Evolutionary conservation across 805 yeast genomes (phyloP), one percentile per base, ranked within the genome.

Genomic region (Saccharomycopsis capsularis): DNA sequence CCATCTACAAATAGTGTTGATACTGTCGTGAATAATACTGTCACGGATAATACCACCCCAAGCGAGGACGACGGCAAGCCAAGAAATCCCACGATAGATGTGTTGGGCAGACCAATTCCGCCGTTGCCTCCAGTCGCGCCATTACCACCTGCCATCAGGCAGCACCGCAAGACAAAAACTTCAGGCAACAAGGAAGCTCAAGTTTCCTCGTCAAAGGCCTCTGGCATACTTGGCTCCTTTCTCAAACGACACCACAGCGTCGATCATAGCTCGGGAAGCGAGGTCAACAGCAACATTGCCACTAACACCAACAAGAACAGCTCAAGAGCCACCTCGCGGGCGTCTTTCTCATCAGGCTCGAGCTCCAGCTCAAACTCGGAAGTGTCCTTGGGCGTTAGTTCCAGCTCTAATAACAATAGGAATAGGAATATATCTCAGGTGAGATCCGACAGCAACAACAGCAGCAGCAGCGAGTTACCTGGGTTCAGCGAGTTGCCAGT

Each of bases 121-220:
- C 62, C 75, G 3, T 81, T 76, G 57, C 81, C 81, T 2, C 60
- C 59, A 22, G 58, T 50, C 42, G 70, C 81, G 2, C 69, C 65
- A 30, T 58, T 73, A 15, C 80, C 79, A 4, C 69, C 81, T 2
- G 79, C 79, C 1, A 62, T 78, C 7, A 57, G 69, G 4, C 58
- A 57, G 35, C 47, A 23, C 6, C 30, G 52, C 42, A 49, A 16
- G 53, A 54, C 15, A 16, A 19, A 16, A 4, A 5, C 32, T 6
- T 6, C 7, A 11, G 7, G 15, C 19, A 9, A 34, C 5, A 4
- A 42, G 19, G 11, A 5, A 11, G n/a, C 13, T 4, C 19, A 4
- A 15, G 6, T 19, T 4, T 3, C 21, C 9, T 42, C 46, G 7
- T 39, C 46, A 6, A 35, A 25, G 25, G 16, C 27, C 3, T 34